Conservation (phyloP, 2,329 filamentous ascomycete genomes). For the Sporothrix brasiliensis region DNA sequence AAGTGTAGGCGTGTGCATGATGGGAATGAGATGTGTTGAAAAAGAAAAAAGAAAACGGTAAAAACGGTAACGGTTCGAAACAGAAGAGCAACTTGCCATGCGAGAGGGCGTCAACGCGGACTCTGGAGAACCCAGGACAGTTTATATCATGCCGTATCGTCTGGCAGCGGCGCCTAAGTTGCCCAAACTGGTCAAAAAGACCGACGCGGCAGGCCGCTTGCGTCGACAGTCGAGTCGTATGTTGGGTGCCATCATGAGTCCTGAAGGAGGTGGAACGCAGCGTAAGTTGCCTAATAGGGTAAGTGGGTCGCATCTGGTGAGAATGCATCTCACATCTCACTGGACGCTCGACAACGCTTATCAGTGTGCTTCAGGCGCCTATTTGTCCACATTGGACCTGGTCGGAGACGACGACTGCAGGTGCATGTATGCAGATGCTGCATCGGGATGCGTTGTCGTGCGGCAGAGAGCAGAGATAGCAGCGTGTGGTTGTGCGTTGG, state of each 20-base stretch:
- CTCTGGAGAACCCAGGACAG: neutral
- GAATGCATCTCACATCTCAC: neutral
- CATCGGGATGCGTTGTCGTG: neutral
- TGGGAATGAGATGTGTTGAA: too few species aligned
- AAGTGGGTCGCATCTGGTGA: neutral
- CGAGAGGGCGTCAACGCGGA: too few species aligned
- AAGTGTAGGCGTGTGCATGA: conserved; percentile 5
- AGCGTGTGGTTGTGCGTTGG: too few species aligned
- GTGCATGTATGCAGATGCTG: neutral
- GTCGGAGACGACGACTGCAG: neutral
- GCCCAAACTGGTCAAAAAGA: neutral
- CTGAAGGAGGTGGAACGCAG: neutral
- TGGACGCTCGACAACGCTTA: neutral
- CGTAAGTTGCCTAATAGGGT: conserved; percentile 20
- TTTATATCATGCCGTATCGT: conserved; percentile 7
- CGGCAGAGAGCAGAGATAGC: neutral
- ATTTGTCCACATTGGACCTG: neutral
- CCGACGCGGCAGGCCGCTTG: neutral
- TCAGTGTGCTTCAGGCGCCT: neutral
- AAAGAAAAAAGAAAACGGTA: too few species aligned
- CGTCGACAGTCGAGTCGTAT: neutral
- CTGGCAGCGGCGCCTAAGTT: neutral
- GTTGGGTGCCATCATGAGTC: neutral
- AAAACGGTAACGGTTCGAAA: too few species aligned
- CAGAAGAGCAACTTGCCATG: too few species aligned